phyloP scores from a whole-genome alignment of 1,139 yeast genomes.

The Geotrichum bryndzae region DNA sequence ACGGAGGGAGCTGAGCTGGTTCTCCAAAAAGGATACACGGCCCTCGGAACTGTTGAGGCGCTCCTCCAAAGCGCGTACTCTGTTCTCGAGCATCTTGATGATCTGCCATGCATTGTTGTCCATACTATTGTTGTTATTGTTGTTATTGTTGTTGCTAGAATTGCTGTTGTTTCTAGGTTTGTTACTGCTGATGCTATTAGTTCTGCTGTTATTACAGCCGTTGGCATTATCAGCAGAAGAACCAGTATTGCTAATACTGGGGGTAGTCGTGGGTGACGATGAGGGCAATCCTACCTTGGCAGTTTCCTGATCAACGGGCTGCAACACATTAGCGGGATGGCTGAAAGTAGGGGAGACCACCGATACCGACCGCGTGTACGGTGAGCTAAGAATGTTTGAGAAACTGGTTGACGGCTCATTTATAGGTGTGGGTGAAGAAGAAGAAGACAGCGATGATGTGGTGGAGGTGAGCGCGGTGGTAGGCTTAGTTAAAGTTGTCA shows the following conservation, averaged over 20 bases:
- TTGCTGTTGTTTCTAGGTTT: background rate
- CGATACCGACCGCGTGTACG: background rate
- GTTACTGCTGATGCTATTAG: background rate
- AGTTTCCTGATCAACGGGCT: background rate
- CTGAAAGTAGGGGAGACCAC: background rate
- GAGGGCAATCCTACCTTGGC: background rate
- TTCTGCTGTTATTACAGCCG: background rate
- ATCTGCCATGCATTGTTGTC: background rate
- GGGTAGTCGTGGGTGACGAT: background rate
- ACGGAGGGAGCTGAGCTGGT: constrained; percentile 3
- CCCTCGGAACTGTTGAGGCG: constrained; percentile 32
- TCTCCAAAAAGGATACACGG: constrained; percentile 27
- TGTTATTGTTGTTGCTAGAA: no score
- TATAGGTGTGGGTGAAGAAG: background rate
- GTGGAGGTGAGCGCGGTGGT: background rate
- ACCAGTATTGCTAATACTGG: background rate
- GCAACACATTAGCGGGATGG: background rate
- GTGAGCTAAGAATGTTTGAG: background rate
- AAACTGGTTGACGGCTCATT: background rate
- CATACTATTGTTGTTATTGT: background rate
- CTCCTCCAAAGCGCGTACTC: constrained; percentile 31
- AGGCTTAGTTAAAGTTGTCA: background rate
- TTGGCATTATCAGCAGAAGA: background rate
- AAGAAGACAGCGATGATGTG: background rate
- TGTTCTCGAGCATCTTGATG: constrained; percentile 26